A percentile compares a stretch with the other conserved stretches of the same genome.
These are phyloP conservation scores for Verticillium longisporum DNA, from an alignment of 2,329 filamentous ascomycete species.

Conservation along the genomic window DNA sequence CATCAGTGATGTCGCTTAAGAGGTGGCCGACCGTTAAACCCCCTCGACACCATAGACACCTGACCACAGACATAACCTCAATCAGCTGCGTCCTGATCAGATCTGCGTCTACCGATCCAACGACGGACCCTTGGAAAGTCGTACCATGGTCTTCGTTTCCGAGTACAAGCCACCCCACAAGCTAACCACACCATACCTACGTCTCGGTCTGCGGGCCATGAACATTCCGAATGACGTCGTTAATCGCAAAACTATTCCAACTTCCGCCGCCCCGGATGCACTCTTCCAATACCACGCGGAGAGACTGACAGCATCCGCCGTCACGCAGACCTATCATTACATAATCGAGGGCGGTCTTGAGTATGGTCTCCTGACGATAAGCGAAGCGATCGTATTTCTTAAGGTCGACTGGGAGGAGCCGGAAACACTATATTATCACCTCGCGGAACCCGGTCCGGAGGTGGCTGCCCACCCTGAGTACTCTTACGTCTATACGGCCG, in stretches of 20 bases:
- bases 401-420: slow-evolving; percentile 21
- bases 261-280: slow-evolving; percentile 17
- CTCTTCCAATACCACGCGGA: slow-evolving; percentile 26
- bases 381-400: slow-evolving; percentile 37
- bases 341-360: slow-evolving; percentile 39
- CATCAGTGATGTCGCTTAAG: slow-evolving; percentile 17
- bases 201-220: slow-evolving; percentile 31
- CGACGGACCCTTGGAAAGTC: slow-evolving; percentile 3
- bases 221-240: slow-evolving; percentile 30
- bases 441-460: slow-evolving; percentile 20
- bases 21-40: slow-evolving; percentile 18
- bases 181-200: slow-evolving; percentile 32
- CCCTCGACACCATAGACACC: slow-evolving; percentile 8
- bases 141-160: slow-evolving; percentile 22
- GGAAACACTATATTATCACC: slow-evolving; percentile 20
- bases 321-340: slow-evolving; percentile 42
- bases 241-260: slow-evolving; percentile 18
- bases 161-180: slow-evolving; percentile 44
- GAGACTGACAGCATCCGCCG: slow-evolving; percentile 29
- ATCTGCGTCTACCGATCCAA: slow-evolving; percentile 19
- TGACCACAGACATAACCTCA: slow-evolving; percentile 2
- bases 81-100: slow-evolving; percentile 23
- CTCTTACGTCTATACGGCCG: slow-evolving; percentile 15
- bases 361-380: slow-evolving; percentile 33
- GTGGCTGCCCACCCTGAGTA: slow-evolving; percentile 14